A percentile compares a stretch with the other conserved stretches of the same genome.
These are phyloP conservation scores for Ustilago curta DNA, from an alignment of 1,284 basidiomycete genomes.

Conservation along the genomic window DNA sequence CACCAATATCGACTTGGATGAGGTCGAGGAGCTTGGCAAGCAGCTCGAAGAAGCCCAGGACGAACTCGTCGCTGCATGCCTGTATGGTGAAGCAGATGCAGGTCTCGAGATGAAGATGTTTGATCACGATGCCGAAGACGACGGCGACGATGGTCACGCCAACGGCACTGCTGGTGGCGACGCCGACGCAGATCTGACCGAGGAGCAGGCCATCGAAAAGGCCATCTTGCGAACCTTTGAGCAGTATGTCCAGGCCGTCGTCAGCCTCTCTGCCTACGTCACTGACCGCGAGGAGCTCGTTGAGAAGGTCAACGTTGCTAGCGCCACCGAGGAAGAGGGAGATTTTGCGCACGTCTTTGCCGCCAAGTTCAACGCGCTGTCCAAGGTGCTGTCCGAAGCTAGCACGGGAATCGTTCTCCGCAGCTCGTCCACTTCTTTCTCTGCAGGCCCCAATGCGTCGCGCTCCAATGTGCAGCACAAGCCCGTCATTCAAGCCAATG, in stretches of 20 bases:
- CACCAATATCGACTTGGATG: slow-evolving; percentile 38
- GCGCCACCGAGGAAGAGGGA: slow-evolving; percentile 38
- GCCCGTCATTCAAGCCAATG: slow-evolving; percentile 25
- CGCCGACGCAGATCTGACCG: slow-evolving; percentile 35
- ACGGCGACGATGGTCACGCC: slow-evolving; percentile 1
- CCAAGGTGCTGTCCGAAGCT: slow-evolving; percentile 49
- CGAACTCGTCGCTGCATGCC: slow-evolving; percentile 51
- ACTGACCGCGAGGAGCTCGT: slow-evolving; percentile 43
- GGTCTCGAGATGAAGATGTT: slow-evolving; percentile 48
- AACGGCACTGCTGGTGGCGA: slow-evolving; percentile 16
- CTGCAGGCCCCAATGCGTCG: background rate
- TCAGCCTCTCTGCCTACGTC: slow-evolving; percentile 43
- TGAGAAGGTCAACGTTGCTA: slow-evolving; percentile 37
- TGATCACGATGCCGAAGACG: slow-evolving; percentile 29
- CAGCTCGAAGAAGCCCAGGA: slow-evolving; percentile 57
- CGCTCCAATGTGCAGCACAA: slow-evolving; percentile 20
- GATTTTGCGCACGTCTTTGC: slow-evolving; percentile 38
- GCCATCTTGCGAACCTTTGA: slow-evolving; percentile 51
- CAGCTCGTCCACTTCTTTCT: slow-evolving; percentile 1
- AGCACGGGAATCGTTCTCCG: slow-evolving; percentile 30
- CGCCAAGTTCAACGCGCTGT: slow-evolving; percentile 42
- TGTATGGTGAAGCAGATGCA: slow-evolving; percentile 52
- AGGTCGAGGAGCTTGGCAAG: slow-evolving; percentile 46
- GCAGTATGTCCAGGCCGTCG: slow-evolving; percentile 43
- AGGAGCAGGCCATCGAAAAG: slow-evolving; percentile 48